Evolutionary conservation across 495 filamentous ascomycete species (phyloP).

Genomic region (Thermothielavioides terrestris): DNA sequence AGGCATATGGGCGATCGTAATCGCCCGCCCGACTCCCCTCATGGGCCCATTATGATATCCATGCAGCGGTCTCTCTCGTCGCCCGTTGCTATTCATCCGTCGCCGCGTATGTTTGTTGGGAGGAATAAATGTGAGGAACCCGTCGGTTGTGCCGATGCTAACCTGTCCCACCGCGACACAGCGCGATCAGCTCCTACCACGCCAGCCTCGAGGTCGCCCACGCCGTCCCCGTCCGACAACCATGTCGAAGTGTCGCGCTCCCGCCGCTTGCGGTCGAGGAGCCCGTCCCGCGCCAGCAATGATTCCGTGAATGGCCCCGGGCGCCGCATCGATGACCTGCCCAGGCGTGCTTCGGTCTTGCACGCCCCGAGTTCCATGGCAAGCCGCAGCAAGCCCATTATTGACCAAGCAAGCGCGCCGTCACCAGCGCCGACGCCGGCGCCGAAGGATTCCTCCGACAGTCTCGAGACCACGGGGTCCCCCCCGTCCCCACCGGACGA

Average conservation of each 20-base stretch:
- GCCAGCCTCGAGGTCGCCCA: constrained; percentile 33
- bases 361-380: constrained; percentile 30
- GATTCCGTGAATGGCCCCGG: constrained; percentile 24
- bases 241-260: constrained; percentile 36
- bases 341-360: constrained; percentile 32
- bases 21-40: constrained; percentile 15
- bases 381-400: constrained; percentile 34
- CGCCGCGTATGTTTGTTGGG: constrained; percentile 44
- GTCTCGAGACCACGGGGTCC: constrained; percentile 13
- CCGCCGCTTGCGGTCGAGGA: constrained; percentile 35
- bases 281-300: constrained; percentile 31
- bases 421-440: constrained; percentile 18
- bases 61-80: constrained; percentile 48
- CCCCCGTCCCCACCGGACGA: constrained; percentile 17
- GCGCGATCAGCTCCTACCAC: constrained; percentile 26
- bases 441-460: constrained; percentile 20
- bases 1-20: constrained; percentile 26
- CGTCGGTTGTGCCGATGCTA: constrained; percentile 24
- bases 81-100: constrained; percentile 43
- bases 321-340: constrained; percentile 29
- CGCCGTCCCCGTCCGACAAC: constrained; percentile 35
- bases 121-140: neutral
- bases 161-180: constrained; percentile 19
- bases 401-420: constrained; percentile 31
- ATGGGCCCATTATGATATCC: constrained; percentile 46